Base-by-base conservation (phyloP, 345 rosid species). In the Fremontodendron californicum region DNA sequence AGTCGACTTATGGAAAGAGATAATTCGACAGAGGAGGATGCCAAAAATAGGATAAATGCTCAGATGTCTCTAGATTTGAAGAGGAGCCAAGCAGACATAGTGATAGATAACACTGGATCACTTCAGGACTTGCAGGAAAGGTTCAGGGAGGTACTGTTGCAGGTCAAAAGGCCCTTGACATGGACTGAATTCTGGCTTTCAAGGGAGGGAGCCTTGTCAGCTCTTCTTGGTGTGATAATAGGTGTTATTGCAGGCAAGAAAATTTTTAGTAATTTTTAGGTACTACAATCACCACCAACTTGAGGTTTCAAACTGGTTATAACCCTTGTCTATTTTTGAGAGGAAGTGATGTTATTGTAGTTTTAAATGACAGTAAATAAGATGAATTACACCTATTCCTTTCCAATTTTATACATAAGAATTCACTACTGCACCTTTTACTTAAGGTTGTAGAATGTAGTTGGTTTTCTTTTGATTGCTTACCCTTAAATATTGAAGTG, bases 131-230 rank as follows among this genome's bases (percentile, higher is more conserved):
- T 96, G 79, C 81, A 89, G 45, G 89, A 86, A 74, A 87, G 85
- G 75, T 87, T 96, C 77, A 31, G 72, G 71, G 82, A 82, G 84
- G 90, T 84, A 67, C 79, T 93, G 77, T 78, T 45, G 3, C 85
- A 88, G 74, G 89, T 93, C 45, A 87, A 81, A 9, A 86, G 79
- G 76, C 97, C 98, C 1, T 83, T 96, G 87, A 90, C 90, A 2
- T 87, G 95, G 99, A 81, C 83, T 11, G 98, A 92, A 73, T 94
- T 89, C 80, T 91, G 88, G 89, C 92, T 88, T 75, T 92, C 99
- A 18, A 93, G 97, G 70, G 88, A 88, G 35, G 97, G 97, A 83
- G 94, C 87, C 57, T 48, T 91, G 43, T 74, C 87, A 12, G 86
- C 86, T 46, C 76, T 92, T 66, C 75, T 84, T 77, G 90, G 85